Evolutionary conservation across 768 basidiomycete species (phyloP).

Genomic region (Leccinum variicolor): DNA sequence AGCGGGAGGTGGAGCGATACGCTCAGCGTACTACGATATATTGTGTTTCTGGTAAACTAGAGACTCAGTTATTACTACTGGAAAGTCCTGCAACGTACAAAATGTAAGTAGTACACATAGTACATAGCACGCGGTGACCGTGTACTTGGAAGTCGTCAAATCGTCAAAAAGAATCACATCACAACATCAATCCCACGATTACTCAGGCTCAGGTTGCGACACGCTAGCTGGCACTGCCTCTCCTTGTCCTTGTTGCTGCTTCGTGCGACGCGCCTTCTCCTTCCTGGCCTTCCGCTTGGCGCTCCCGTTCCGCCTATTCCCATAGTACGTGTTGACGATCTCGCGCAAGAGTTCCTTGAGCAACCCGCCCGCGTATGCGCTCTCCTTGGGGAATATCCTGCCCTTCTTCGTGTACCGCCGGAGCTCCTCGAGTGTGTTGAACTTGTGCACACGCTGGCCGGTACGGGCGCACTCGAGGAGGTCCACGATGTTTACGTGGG

Average conservation of each 20-base stretch:
- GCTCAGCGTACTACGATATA: not conserved
- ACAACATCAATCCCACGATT: not conserved
- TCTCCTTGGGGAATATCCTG: constrained; percentile 29
- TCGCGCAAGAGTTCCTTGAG: constrained; percentile 30
- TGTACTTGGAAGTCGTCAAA: not conserved
- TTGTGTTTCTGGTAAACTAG: not conserved
- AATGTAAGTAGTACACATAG: not conserved
- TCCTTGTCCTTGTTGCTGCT: not conserved
- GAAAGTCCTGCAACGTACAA: not conserved
- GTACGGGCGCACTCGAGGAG: constrained; percentile 22
- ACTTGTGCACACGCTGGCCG: constrained; percentile 18
- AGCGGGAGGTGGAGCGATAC: not conserved
- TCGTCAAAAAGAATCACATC: not conserved
- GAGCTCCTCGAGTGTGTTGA: constrained; percentile 24
- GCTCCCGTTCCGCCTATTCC: constrained; percentile 19
- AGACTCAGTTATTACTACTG: not conserved
- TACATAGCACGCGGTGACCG: not conserved
- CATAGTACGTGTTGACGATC: constrained; percentile 16
- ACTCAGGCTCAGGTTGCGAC: not conserved
- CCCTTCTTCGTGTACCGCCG: constrained; percentile 20
- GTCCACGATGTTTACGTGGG: constrained; percentile 35
- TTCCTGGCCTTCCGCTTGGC: constrained; percentile 14
- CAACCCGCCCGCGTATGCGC: constrained; percentile 28
- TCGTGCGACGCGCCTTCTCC: not conserved
- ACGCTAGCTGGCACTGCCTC: not conserved